A percentile compares a stretch with the other conserved stretches of the same genome.
Evolutionary conservation across 108 stramenopile species (phyloP).

Genomic region (Schizochytrium sp.): DNA sequence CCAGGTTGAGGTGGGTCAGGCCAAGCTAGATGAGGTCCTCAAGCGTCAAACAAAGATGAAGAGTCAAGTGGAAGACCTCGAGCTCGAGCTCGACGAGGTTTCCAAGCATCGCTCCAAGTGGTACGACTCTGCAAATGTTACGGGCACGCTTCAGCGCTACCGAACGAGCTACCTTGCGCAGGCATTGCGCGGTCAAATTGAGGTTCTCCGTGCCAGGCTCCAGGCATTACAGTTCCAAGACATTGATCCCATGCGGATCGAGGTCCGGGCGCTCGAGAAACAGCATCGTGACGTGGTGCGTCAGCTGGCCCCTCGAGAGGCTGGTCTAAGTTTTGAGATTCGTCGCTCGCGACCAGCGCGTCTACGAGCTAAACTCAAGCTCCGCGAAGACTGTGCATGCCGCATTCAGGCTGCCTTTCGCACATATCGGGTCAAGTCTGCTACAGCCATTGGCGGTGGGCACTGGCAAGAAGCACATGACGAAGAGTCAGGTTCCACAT

Average conservation of each 20-base stretch:
- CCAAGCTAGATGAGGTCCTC: background rate
- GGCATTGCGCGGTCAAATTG: background rate
- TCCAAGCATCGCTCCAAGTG: background rate
- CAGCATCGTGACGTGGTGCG: background rate
- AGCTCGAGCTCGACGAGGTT: background rate
- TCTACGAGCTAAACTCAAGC: background rate
- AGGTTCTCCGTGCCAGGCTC: background rate
- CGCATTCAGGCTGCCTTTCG: background rate
- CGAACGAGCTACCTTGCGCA: background rate
- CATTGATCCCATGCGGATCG: background rate
- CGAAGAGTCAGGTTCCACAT: background rate
- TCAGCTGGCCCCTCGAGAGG: background rate
- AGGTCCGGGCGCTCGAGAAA: background rate
- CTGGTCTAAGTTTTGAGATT: background rate
- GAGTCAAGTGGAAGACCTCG: background rate
- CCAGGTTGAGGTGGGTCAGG: background rate
- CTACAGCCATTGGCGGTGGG: background rate
- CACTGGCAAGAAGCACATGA: conserved; percentile 1
- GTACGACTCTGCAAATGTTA: conserved; percentile 11
- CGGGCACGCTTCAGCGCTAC: background rate
- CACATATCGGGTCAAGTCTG: background rate
- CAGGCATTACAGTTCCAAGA: background rate
- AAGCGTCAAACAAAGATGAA: background rate
- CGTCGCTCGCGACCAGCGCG: background rate
- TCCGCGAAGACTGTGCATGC: background rate